A percentile compares a stretch with the other conserved stretches of the same genome.
phyloP scores from a whole-genome alignment of 176 grass and related monocot species.

The Eremochloa ophiuroides region DNA sequence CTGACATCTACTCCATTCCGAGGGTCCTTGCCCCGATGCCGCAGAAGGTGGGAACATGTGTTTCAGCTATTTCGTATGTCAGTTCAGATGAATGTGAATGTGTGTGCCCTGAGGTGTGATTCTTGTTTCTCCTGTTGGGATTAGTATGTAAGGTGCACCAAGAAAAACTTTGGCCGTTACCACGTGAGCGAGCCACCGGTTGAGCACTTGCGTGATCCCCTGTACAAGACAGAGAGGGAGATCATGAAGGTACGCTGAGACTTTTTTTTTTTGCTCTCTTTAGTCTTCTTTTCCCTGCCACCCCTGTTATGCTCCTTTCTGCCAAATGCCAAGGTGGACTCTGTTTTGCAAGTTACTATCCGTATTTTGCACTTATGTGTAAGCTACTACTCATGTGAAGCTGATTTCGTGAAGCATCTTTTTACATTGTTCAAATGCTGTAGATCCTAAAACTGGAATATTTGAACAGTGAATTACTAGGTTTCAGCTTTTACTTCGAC shows the following conservation, averaged over 20 bases:
- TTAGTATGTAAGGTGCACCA: conserved; percentile 60
- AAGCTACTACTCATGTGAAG: not conserved
- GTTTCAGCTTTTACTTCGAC: not conserved
- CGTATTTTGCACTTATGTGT: not conserved
- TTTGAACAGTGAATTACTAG: not conserved
- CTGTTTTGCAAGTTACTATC: not conserved
- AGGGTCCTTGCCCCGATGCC: conserved; percentile 82
- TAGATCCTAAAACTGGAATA: not conserved
- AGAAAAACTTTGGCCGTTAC: conserved; percentile 62
- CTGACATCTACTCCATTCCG: conserved; percentile 80
- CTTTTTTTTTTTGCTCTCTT: not conserved
- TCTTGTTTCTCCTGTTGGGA: conserved; percentile 20
- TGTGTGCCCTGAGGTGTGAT: not conserved
- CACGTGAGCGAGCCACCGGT: conserved; percentile 79
- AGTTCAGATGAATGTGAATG: not conserved
- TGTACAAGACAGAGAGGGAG: conserved; percentile 71
- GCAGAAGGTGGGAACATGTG: conserved; percentile 40
- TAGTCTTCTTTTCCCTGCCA: not conserved
- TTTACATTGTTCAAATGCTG: not conserved
- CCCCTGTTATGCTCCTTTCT: not conserved
- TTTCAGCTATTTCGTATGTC: conserved; percentile 8
- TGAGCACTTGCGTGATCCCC: conserved; percentile 56
- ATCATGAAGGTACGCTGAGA: conserved; percentile 66
- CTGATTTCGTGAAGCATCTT: not conserved
- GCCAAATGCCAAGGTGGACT: not conserved